These are phyloP conservation scores for Silene conica DNA, from an alignment of 148 eudicot genomes.

Conservation along the genomic window DNA sequence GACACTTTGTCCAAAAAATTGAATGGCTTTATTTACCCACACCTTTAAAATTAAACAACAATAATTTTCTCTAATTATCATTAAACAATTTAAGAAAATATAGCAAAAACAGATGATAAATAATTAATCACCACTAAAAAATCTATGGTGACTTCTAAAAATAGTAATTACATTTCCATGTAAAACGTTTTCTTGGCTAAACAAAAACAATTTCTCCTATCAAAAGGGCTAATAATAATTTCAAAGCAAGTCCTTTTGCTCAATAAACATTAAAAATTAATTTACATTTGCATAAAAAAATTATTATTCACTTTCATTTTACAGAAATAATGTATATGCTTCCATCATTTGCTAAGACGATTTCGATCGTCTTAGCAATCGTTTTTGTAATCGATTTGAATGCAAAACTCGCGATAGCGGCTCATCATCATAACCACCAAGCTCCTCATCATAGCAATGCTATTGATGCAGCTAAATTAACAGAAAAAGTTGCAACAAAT, in stretches of 20 bases:
- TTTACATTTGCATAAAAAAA: not conserved
- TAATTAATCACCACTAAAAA: conserved; percentile 7
- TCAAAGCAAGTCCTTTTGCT: conserved; percentile 5
- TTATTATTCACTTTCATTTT: not conserved
- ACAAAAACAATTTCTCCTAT: conserved; percentile 8
- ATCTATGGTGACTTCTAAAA: conserved; percentile 11
- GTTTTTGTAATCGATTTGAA: conserved; percentile 1
- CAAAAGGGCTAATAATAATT: conserved; percentile 9
- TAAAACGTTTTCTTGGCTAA: conserved; percentile 11
- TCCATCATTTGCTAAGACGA: conserved; percentile 15
- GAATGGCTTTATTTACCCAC: too few relatives aligned
- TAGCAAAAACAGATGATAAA: conserved; percentile 6
- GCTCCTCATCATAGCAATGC: conserved; percentile 7
- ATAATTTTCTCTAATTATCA: too few relatives aligned
- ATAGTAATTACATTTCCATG: conserved; percentile 18
- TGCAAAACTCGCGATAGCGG: conserved; percentile 24
- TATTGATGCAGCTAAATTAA: conserved; percentile 40
- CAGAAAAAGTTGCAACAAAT: conserved; percentile 36
- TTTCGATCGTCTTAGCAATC: conserved; percentile 20
- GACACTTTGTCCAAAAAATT: too few relatives aligned
- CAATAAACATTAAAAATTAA: not conserved
- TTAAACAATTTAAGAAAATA: not conserved
- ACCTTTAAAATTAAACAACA: too few relatives aligned
- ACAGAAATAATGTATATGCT: conserved; percentile 19
- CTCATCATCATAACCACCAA: conserved; percentile 9